A percentile compares a stretch with the other conserved stretches of the same genome.
These are phyloP conservation scores for Penicillium freii DNA, from an alignment of 2,329 filamentous ascomycete species.

Conservation along the genomic window DNA sequence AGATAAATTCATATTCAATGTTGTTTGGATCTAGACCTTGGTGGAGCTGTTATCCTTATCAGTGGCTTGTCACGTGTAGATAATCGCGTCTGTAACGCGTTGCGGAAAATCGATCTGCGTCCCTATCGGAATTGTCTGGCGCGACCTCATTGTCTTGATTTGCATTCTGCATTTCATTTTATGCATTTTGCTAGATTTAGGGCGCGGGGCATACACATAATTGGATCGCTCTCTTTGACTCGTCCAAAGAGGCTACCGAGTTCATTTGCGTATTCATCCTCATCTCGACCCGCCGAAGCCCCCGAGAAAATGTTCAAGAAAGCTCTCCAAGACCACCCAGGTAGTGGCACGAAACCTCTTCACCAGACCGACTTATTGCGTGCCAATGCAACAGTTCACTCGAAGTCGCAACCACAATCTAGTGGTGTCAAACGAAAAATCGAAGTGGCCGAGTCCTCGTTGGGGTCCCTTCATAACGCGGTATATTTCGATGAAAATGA, in stretches of 20 bases:
- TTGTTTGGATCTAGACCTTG: neutral
- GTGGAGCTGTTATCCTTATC: conserved; percentile 3
- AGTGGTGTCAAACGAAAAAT: conserved; percentile 41
- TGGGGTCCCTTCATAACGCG: conserved; percentile 46
- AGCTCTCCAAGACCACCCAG: conserved; percentile 41
- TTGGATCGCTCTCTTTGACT: conserved; percentile 24
- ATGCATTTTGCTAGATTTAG: conserved; percentile 29
- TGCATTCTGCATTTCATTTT: conserved; percentile 14
- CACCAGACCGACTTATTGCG: conserved; percentile 33
- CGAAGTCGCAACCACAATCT: conserved; percentile 26
- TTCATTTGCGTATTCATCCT: conserved; percentile 29
- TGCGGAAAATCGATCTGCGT: conserved; percentile 10
- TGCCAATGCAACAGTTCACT: conserved; percentile 25
- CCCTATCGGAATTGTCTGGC: conserved; percentile 1
- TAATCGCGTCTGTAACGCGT: conserved; percentile 13
- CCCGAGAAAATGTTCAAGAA: conserved; percentile 41
- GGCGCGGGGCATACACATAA: conserved; percentile 18
- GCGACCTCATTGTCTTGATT: conserved; percentile 3
- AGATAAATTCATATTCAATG: neutral
- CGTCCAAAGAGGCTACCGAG: conserved; percentile 19
- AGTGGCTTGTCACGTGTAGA: conserved; percentile 2
- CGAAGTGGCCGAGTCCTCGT: conserved; percentile 34
- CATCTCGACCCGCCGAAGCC: conserved; percentile 17
- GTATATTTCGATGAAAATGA: conserved; percentile 75
- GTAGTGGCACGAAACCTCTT: conserved; percentile 32